A percentile compares a stretch with the other conserved stretches of the same genome.
These are phyloP conservation scores for Hyaloscypha bicolor DNA, from an alignment of 495 filamentous ascomycete species.

Conservation along the genomic window DNA sequence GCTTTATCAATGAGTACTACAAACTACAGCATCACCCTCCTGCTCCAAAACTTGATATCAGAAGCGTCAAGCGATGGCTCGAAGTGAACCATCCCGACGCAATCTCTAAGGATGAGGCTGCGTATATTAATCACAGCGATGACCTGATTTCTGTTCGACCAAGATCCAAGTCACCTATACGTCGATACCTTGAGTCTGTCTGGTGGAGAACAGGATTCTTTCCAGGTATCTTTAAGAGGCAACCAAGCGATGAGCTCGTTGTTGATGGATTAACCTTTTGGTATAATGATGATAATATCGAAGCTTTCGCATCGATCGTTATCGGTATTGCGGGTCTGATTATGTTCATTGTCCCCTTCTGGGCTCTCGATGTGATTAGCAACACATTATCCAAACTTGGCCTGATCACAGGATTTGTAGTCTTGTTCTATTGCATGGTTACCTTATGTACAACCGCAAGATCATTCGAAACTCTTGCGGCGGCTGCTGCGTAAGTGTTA, in stretches of 20 bases:
- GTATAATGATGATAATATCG: conserved; percentile 29
- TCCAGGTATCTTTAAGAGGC: conserved; percentile 11
- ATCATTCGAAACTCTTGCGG: conserved; percentile 34
- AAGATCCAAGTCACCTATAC: conserved; percentile 27
- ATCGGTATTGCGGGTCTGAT: conserved; percentile 30
- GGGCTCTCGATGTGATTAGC: conserved; percentile 27
- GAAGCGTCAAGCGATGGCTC: conserved; percentile 33
- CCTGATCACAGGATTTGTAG: conserved; percentile 36
- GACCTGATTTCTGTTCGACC: conserved; percentile 34
- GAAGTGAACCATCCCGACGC: conserved; percentile 20
- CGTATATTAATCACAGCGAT: conserved; percentile 27
- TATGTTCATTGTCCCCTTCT: conserved; percentile 36
- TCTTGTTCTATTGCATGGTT: conserved; percentile 29
- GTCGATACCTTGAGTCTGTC: conserved; percentile 30
- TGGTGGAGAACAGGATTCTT: conserved; percentile 10
- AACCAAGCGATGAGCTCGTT: conserved; percentile 8
- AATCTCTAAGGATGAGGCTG: conserved; percentile 29
- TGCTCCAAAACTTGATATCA: conserved; percentile 15
- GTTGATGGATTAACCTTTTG: background rate
- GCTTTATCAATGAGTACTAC: conserved; percentile 8
- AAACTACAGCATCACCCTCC: conserved; percentile 3
- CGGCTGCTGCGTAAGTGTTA: conserved; percentile 33
- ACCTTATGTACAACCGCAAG: conserved; percentile 30
- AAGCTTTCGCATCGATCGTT: conserved; percentile 22
- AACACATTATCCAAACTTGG: conserved; percentile 18